Conservation (phyloP, 176 grass and related monocot genomes). For the Zea mays region Zm-B73-REFERENCE-NAM-5.0 NC_050099.1:96371001-96371500, state of each 20-base stretch:
- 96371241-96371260: too few relatives aligned
- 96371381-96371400: background rate
- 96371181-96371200: background rate
- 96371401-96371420: background rate
- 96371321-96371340: too few relatives aligned
- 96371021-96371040: background rate
- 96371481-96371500: background rate
- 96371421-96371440: background rate
- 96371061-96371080: slow-evolving; percentile 6
- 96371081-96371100: background rate
- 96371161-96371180: background rate
- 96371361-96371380: too few relatives aligned
- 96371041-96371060: background rate
- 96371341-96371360: too few relatives aligned
- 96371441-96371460: background rate
- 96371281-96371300: too few relatives aligned
- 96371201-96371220: background rate
- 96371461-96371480: background rate
- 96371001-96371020: background rate
- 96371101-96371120: too few relatives aligned
- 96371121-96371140: too few relatives aligned
- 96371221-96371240: too few relatives aligned
- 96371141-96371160: background rate
- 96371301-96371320: too few relatives aligned
- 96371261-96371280: too few relatives aligned